Evolutionary conservation across 805 yeast genomes (phyloP).

Genomic region (Saccharomycopsis babjevae): DNA sequence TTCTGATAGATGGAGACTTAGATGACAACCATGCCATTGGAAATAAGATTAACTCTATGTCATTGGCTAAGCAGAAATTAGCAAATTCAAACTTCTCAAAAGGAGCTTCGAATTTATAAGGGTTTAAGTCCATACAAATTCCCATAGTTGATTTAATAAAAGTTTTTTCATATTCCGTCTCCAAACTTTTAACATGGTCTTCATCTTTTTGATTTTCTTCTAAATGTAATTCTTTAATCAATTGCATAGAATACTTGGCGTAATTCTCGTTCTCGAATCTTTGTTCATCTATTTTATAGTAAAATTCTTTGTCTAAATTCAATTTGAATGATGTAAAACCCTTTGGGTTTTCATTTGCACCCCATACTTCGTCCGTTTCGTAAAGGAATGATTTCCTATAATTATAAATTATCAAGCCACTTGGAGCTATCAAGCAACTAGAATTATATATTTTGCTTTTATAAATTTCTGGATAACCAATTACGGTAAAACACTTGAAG

Average conservation of each 20-base stretch:
- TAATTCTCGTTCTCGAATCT: background rate
- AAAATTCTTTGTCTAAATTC: conserved; percentile 23
- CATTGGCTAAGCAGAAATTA: conserved; percentile 34
- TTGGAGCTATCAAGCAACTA: conserved; percentile 51
- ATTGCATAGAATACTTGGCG: background rate
- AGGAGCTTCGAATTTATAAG: conserved; percentile 74
- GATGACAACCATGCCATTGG: conserved; percentile 84
- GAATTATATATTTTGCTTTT: conserved; percentile 47
- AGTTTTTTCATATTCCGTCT: conserved; percentile 15
- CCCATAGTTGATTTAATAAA: conserved; percentile 51
- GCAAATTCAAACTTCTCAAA: conserved; percentile 69
- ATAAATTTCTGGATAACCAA: conserved; percentile 70
- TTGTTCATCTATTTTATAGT: background rate
- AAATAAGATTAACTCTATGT: conserved; percentile 48
- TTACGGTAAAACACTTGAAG: conserved; percentile 53
- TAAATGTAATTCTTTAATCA: background rate
- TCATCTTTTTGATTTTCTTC: background rate
- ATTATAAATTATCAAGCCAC: conserved; percentile 49
- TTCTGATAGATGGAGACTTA: conserved; percentile 26
- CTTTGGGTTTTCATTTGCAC: conserved; percentile 55
- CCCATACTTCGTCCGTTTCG: conserved; percentile 75
- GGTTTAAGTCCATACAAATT: conserved; percentile 91
- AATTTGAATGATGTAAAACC: conserved; percentile 47
- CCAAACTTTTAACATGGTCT: conserved; percentile 19
- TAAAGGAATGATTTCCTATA: conserved; percentile 72